Evolutionary conservation across 2,329 filamentous ascomycete genomes (phyloP), one percentile per base, ranked within the genome.

Genomic region (Arthrobotrys sinensis): DNA sequence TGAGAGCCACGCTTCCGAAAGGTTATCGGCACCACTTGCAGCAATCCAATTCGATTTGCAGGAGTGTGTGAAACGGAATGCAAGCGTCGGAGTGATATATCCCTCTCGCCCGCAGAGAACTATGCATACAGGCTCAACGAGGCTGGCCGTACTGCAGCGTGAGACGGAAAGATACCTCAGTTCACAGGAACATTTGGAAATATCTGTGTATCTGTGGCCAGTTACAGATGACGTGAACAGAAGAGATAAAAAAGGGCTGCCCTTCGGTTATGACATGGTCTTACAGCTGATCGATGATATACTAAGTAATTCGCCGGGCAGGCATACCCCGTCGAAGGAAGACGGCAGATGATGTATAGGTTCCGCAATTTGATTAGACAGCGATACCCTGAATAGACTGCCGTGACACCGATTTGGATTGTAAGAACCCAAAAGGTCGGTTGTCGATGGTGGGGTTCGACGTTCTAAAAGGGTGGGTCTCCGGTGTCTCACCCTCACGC

Each of bases 401-500:
- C 62, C 32, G 38, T 19, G 48, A 34, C 34, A 64, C 57, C 66
- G 21, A 63, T 48, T 66, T 70, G 45, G 24, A 62, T 63, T 40
- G 46, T 45, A 62, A 65, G 48, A 32, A 62, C 62, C 66, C 73
- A 65, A 50, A 60, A 8, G 24, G 38, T 71, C 66, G 73, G 60
- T 77, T 67, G 66, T 43, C 40, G 60, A 52, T 67, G 66, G 73
- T 77, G 73, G 73, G 73, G 73, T 64, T 57, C 36, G 55, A 60
- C 36, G 55, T 60, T 53, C 34, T 19, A 53, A 52, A 10, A 19
- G 43, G 24, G 66, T 77, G 66, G 73, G 66, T 77, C 66, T 38
- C 21, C 28, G 36, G 40, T 77, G 66, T 77, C 73, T 77, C 73
- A 77, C 73, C 21, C 63, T 73, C 70, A 73, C 46, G 70, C 57